Conservation (phyloP, 2,329 filamentous ascomycete species). For the Metarhizium rileyi region DNA sequence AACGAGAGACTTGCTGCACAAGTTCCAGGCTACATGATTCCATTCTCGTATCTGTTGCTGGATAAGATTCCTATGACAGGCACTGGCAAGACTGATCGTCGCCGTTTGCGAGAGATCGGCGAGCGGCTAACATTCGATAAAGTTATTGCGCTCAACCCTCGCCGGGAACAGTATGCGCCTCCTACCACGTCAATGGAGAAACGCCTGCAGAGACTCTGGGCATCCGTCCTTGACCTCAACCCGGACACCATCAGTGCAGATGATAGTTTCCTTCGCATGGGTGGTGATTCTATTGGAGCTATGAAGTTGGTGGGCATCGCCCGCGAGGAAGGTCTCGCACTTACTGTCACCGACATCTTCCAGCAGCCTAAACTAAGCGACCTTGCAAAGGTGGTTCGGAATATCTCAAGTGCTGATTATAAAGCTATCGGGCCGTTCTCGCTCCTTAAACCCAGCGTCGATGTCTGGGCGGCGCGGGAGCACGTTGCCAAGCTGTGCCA, state of each 20-base stretch:
- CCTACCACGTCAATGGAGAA: conserved; percentile 1
- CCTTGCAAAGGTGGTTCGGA: neutral
- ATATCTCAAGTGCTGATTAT: neutral
- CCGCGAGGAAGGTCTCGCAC: neutral
- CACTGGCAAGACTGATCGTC: conserved; percentile 11
- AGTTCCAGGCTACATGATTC: conserved; percentile 9
- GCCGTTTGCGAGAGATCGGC: conserved; percentile 4
- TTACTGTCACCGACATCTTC: conserved; percentile 13
- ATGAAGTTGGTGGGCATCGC: conserved; percentile 6
- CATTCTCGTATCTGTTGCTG: conserved; percentile 12
- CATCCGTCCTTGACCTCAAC: conserved; percentile 6
- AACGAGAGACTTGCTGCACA: conserved; percentile 8
- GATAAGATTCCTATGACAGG: conserved; percentile 8
- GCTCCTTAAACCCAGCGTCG: neutral
- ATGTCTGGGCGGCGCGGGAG: neutral
- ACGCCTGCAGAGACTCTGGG: conserved; percentile 10
- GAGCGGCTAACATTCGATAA: neutral
- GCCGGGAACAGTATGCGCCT: neutral
- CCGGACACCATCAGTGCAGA: conserved; percentile 8
- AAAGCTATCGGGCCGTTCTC: conserved; percentile 1
- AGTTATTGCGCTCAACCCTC: neutral
- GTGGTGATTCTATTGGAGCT: conserved; percentile 26
- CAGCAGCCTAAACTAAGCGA: conserved; percentile 3
- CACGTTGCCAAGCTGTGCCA: conserved; percentile 1
- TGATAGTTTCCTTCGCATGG: conserved; percentile 12